Percentiles rank a stretch among this genome's conserved stretches.
These are phyloP conservation scores for Microbotryum silenes-acaulis DNA, from an alignment of 1,284 basidiomycete species.

Conservation along the genomic window DNA sequence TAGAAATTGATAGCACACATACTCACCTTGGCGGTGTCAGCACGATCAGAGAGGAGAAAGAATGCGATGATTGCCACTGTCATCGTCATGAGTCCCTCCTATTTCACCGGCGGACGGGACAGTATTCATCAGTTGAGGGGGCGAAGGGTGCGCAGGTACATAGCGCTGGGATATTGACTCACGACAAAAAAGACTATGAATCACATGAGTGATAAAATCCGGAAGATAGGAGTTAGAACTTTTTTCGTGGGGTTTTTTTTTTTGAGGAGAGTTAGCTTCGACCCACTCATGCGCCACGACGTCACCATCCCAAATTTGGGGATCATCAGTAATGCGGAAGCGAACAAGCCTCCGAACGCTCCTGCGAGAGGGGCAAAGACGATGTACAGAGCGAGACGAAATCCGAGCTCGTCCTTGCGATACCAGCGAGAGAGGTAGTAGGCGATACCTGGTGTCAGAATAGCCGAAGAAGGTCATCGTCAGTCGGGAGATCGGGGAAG, in stretches of 20 bases:
- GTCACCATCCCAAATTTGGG: constrained; percentile 8
- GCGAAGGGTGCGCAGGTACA: not conserved
- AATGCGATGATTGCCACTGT: constrained; percentile 37
- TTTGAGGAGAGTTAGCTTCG: no score
- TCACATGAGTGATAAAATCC: constrained; percentile 3
- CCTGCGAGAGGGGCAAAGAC: constrained; percentile 34
- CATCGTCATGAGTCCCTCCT: constrained; percentile 41
- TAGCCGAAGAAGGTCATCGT: no score
- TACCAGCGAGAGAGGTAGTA: constrained; percentile 36
- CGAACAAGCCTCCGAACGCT: constrained; percentile 34
- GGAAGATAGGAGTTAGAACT: not conserved
- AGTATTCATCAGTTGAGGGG: no score
- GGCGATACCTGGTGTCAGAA: constrained; percentile 13
- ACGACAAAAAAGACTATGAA: constrained; percentile 29
- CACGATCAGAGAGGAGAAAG: constrained; percentile 39
- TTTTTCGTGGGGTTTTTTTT: no score
- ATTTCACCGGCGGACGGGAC: no score
- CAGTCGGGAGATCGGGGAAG: no score
- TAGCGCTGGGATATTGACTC: no score
- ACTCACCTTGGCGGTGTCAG: constrained; percentile 35
- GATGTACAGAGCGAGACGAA: constrained; percentile 35
- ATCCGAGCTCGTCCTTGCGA: constrained; percentile 34
- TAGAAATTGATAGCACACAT: no score
- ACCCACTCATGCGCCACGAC: constrained; percentile 2
- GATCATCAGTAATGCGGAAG: constrained; percentile 35